phyloP scores from a whole-genome alignment of 768 basidiomycete species.

The Suillus cothurnatus region DNA sequence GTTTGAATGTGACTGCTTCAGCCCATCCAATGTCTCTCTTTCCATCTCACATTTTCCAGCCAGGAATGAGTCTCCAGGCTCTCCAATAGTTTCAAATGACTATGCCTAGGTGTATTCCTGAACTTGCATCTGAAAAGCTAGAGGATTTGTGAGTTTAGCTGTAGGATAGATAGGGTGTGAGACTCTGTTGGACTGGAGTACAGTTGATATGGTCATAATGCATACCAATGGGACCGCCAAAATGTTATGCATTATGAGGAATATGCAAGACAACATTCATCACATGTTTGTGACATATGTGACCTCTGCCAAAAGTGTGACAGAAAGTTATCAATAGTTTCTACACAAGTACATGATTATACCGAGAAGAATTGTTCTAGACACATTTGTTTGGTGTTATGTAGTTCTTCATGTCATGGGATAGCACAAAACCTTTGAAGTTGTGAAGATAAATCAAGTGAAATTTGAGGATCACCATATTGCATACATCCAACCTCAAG shows the following conservation, averaged over 20 bases:
- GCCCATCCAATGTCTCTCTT: too few species aligned
- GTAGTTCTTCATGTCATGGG: neutral
- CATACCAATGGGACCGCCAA: too few species aligned
- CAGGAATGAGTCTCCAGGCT: too few species aligned
- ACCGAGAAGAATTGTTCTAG: neutral
- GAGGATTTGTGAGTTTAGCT: neutral
- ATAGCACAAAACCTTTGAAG: neutral
- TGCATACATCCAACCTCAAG: neutral
- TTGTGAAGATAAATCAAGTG: neutral
- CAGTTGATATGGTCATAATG: too few species aligned
- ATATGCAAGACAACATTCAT: neutral
- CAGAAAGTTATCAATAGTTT: neutral
- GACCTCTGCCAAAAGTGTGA: neutral
- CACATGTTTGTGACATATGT: neutral
- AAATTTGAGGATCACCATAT: neutral
- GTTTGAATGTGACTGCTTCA: conserved; percentile 7
- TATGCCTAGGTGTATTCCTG: conserved; percentile 7
- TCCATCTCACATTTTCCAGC: too few species aligned
- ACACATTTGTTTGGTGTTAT: too few species aligned
- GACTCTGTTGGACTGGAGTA: too few species aligned
- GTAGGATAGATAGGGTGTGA: conserved; percentile 8
- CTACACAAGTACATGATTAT: too few species aligned
- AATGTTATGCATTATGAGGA: too few species aligned
- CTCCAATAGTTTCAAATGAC: neutral
- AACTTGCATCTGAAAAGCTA: conserved; percentile 19